Base-by-base conservation (phyloP, 495 filamentous ascomycete genomes). In the Acidiella bohemica region DNA sequence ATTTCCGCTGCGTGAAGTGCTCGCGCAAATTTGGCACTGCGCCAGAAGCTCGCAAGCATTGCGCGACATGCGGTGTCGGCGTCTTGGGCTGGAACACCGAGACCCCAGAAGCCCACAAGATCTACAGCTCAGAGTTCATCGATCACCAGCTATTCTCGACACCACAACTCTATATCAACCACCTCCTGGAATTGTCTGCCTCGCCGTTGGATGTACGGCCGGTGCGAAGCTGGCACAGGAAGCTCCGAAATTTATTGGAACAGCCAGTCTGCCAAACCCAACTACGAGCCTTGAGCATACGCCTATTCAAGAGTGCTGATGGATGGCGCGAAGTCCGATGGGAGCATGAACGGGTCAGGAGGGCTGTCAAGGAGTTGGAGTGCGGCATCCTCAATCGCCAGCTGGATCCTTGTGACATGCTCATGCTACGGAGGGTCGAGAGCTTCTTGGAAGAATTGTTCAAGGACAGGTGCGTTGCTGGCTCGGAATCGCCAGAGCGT, bases 41-140 rank as follows among this genome's bases (percentile, higher is more conserved):
- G 19, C 42, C 46, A 4, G 40, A 49, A 24, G 46, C 46, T 17
- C 27, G 36, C 18, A 38, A 44, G 36, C 46, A 49, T 34, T 32
- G 20, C 36, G 26, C 28, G 11, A 20, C 10, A 2, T 49, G 46
- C 19, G 39, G 39, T 4, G 21, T 17, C 16, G 41, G 36, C 9
- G 22, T 29, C 18, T 16, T 41, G n/a, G 36, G 25, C 13, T 49
- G 18, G 12, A 25, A 13, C 10, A 25, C 13, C 2, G 41, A 36
- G 4, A 44, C 29, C 6, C 41, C 40, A 5, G 34, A 35, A 17
- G 22, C 12, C 13, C 36, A 41, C 29, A 32, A 23, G 16, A 16
- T 44, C 5, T 44, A 49, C 31, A 44, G 42, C 17, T 49, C 32
- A 8, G 46, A 44, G 16, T 49, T 44, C 28, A 29, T 24, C 9